Evolutionary conservation across 169 alveolate species (phyloP).

Genomic region (Cryptosporidium ryanae): DNA sequence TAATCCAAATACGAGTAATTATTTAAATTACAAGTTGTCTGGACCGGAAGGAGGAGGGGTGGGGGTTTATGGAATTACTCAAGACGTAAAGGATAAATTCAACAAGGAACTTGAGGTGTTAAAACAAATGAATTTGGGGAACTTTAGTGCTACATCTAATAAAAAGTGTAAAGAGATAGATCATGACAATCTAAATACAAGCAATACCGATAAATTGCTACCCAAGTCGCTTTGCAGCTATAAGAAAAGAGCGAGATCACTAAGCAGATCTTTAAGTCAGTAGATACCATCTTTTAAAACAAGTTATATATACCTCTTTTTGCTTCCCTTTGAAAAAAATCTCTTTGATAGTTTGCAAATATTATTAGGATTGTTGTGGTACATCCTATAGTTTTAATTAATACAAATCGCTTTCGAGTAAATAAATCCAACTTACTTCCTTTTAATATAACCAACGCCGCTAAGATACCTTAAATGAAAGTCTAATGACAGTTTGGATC

Average conservation of each 20-base stretch:
- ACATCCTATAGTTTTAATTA: neutral
- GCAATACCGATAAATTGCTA: neutral
- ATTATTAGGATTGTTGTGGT: conserved; percentile 14
- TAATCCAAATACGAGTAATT: conserved; percentile 76
- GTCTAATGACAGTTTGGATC: conserved; percentile 26
- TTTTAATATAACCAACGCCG: conserved; percentile 55
- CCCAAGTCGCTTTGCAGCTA: neutral
- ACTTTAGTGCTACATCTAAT: neutral
- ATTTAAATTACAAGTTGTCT: neutral
- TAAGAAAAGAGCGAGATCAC: conserved; percentile 9
- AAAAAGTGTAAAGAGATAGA: neutral
- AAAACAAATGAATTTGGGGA: neutral
- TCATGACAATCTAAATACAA: neutral
- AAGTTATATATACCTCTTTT: neutral
- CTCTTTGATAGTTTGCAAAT: conserved; percentile 27
- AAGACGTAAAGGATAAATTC: conserved; percentile 20
- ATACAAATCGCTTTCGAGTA: neutral
- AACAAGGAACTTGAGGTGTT: conserved; percentile 33
- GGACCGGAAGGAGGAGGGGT: conserved; percentile 71
- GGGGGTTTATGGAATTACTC: conserved; percentile 53
- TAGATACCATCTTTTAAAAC: neutral
- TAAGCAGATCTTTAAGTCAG: conserved; percentile 49
- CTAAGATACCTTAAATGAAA: conserved; percentile 43
- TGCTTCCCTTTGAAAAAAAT: neutral
- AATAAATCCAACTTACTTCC: conserved; percentile 51